A percentile compares a stretch with the other conserved stretches of the same genome.
Evolutionary conservation across 75 land plant species (phyloP).

Genomic region (Ceratopteris richardii): DNA sequence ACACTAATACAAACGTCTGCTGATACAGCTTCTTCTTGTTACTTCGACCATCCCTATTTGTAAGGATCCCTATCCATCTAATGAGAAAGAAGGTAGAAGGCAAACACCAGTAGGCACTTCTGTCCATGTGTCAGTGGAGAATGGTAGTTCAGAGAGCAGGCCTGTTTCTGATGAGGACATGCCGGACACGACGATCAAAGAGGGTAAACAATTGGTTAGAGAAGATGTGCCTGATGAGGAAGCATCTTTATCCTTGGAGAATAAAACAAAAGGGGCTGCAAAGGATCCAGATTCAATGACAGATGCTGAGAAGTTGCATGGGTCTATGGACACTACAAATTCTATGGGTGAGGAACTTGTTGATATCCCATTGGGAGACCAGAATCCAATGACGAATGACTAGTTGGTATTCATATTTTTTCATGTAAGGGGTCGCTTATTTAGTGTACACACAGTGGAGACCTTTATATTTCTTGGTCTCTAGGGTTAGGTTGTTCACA

Average conservation of each 20-base stretch:
- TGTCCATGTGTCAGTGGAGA: neutral
- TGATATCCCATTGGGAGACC: neutral
- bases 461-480: too few relatives aligned
- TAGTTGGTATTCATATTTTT: too few relatives aligned
- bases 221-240: neutral
- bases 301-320: neutral
- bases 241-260: neutral
- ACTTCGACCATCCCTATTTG: constrained; percentile 39
- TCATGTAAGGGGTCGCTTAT: too few relatives aligned
- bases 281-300: neutral
- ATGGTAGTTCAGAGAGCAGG: neutral
- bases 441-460: too few relatives aligned
- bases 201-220: neutral
- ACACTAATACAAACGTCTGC: too few relatives aligned
- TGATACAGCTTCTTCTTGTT: constrained; percentile 52
- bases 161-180: neutral
- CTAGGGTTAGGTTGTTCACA: too few relatives aligned
- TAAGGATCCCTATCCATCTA: constrained; percentile 35
- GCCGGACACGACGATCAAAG: neutral
- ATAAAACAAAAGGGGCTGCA: neutral
- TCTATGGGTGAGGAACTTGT: neutral
- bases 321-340: neutral
- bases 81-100: constrained; percentile 4
- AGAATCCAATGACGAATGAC: too few relatives aligned
- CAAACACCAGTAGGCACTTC: neutral